Evolutionary conservation across 179 eudicot species (phyloP).

Genomic region (Silene vulgaris): DNA sequence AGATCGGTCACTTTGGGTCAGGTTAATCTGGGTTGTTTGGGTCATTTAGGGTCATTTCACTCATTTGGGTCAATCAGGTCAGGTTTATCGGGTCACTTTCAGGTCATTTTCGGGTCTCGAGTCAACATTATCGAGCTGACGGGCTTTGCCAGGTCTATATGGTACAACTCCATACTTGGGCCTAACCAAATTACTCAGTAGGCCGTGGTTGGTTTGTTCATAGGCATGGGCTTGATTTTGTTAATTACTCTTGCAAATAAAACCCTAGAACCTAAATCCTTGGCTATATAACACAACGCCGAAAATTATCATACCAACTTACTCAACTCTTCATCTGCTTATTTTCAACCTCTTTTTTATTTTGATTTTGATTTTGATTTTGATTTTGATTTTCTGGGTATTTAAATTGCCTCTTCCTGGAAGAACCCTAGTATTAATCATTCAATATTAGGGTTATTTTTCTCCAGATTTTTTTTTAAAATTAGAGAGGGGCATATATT

Average conservation of each 20-base stretch:
- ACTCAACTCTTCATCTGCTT: background rate
- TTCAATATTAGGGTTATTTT: background rate
- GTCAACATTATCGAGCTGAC: no score
- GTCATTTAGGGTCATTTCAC: no score
- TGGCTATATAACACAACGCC: background rate
- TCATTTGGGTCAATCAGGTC: no score
- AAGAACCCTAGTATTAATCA: constrained; percentile 20
- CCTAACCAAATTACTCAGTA: background rate
- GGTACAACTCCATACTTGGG: background rate
- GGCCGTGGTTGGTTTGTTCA: background rate
- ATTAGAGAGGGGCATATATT: constrained; percentile 28
- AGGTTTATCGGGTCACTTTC: no score
- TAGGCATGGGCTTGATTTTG: background rate
- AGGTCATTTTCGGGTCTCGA: no score
- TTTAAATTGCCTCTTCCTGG: constrained; percentile 28
- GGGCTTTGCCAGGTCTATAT: no score
- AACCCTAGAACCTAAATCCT: background rate
- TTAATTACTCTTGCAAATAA: no score
- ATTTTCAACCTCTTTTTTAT: background rate
- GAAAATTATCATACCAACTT: background rate
- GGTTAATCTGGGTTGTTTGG: no score
- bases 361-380: background rate
- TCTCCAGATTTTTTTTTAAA: constrained; percentile 20
- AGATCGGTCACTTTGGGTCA: no score
- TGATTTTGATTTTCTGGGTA: no score